Evolutionary conservation across 768 basidiomycete genomes (phyloP), one percentile per base, ranked within the genome.

Genomic region (Mycena rebaudengoi): DNA sequence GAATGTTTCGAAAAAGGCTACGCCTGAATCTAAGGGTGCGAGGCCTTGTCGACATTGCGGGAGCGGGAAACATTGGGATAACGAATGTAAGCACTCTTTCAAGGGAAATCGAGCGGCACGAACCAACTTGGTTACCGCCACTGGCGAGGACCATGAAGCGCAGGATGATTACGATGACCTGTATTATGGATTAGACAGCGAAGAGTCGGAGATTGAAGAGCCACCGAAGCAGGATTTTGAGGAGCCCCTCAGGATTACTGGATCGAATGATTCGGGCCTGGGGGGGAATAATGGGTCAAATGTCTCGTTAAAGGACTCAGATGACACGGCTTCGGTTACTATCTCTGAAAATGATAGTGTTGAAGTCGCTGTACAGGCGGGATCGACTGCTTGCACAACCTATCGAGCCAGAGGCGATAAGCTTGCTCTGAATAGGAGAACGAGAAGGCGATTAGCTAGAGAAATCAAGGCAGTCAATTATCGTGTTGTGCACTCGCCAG

Each of bases 31-130:
- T n/a, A 49, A 49, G 30, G 46, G 46, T 49, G 46, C 46, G 3
- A 20, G 50, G 26, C 26, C 26, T 25, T 33, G 60, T 13, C 29
- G 28, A 4, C 43, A 56, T 30, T 41, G 43, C 18, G 33, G 35
- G 5, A 75, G 74, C 48, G 62, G 40, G 1, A 73, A 75, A 37
- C 77, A 78, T 40, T 78, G 76, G 78, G 73, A 78, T 39, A 32
- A 60, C 4, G 73, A 78, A 11, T 77, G 78, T 55, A 73, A 68
- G 26, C 58, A 78, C 54, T 45, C 73, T 23, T n/a, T 74, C 69
- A 6, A 71, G 41, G 71, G 52, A 12, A 73, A 76, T 32, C 28
- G 30, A 18, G 28, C 46, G 10, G 75, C 69, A 1, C 67, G 73
- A 41, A 69, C 51, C n/a, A 73, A 76, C 37, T 37, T 29, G 63